phyloP scores from a whole-genome alignment of 306 rosid species.

The Delonix regia region DNA sequence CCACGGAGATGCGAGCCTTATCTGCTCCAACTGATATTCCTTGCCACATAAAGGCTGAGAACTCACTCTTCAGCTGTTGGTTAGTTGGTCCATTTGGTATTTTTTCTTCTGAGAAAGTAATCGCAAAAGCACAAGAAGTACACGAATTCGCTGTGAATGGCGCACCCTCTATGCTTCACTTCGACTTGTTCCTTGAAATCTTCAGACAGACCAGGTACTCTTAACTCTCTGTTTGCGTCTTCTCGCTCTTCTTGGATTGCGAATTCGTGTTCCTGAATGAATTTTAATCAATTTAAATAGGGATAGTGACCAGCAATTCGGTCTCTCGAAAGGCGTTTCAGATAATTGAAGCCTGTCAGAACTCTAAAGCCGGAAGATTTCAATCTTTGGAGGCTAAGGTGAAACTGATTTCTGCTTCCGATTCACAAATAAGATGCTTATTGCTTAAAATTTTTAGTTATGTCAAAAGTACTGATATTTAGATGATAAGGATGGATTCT shows the following conservation, averaged over 20 bases:
- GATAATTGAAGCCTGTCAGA: slow-evolving; percentile 54
- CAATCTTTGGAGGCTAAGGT: slow-evolving; percentile 83
- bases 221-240: background rate
- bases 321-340: slow-evolving; percentile 55
- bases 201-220: slow-evolving; percentile 72
- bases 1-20: slow-evolving; percentile 42
- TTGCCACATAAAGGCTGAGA: slow-evolving; percentile 15
- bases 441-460: background rate
- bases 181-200: slow-evolving; percentile 65
- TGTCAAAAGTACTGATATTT: background rate
- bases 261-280: slow-evolving; percentile 16
- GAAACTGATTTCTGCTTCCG: slow-evolving; percentile 31
- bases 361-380: slow-evolving; percentile 59
- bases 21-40: slow-evolving; percentile 32
- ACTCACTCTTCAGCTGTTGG: slow-evolving; percentile 30
- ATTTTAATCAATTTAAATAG: slow-evolving; percentile 39
- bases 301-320: slow-evolving; percentile 48
- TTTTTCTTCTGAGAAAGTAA: background rate
- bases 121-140: background rate
- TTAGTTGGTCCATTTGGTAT: slow-evolving; percentile 23
- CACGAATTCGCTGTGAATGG: slow-evolving; percentile 47
- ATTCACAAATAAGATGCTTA: slow-evolving; percentile 5
- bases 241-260: slow-evolving; percentile 7
- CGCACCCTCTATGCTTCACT: slow-evolving; percentile 52
- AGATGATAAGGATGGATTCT: background rate